These are phyloP conservation scores for Chaetomium fimeti DNA, from an alignment of 495 filamentous ascomycete genomes.

Conservation along the genomic window DNA sequence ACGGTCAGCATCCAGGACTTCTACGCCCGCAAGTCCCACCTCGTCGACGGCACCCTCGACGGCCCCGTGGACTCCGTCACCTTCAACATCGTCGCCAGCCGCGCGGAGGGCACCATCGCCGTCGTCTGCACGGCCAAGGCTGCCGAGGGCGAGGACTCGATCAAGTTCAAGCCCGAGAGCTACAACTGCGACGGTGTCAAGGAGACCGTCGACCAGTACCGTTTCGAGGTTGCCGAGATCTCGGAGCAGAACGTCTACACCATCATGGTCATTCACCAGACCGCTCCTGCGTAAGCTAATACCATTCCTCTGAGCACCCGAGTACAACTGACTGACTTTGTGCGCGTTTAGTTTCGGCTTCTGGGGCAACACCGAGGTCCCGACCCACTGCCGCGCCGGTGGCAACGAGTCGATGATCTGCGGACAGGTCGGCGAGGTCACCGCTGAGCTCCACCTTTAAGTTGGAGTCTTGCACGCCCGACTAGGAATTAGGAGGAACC, in stretches of 20 bases:
- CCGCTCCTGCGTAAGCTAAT: background rate
- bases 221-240: background rate
- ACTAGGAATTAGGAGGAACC: no score
- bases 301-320: background rate
- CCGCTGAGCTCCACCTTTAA: background rate
- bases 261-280: background rate
- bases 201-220: background rate
- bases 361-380: background rate
- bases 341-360: background rate
- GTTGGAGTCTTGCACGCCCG: no score
- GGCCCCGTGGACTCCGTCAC: background rate
- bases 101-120: background rate
- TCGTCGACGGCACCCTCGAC: background rate
- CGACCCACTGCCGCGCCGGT: background rate
- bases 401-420: background rate
- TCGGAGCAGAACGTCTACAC: background rate
- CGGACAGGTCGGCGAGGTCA: background rate
- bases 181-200: background rate
- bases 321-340: background rate
- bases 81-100: background rate
- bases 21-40: background rate
- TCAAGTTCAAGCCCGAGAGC: background rate
- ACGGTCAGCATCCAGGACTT: background rate
- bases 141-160: background rate
- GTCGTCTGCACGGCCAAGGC: conserved; percentile 1